Evolutionary conservation across 345 rosid genomes (phyloP).

Genomic region (Rhizophora apiculata): DNA sequence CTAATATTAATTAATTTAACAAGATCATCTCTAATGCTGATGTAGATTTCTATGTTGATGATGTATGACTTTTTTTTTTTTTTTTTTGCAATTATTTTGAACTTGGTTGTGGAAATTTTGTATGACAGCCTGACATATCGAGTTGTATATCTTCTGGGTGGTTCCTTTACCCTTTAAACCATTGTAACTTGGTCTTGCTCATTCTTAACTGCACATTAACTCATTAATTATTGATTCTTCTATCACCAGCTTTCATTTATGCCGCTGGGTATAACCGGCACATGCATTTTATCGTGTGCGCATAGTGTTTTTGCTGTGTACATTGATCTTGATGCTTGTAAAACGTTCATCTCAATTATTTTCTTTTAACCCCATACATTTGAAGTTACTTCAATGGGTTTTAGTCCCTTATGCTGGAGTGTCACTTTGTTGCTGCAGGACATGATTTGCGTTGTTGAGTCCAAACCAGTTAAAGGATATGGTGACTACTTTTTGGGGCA

Average conservation of each 20-base stretch:
- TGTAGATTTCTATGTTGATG: slow-evolving; percentile 80
- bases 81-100: not conserved
- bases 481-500: slow-evolving; percentile 95
- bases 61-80: slow-evolving; percentile 39
- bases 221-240: too few relatives aligned
- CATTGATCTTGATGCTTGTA: too few relatives aligned
- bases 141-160: too few relatives aligned
- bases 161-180: not conserved
- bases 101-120: not conserved
- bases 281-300: too few relatives aligned
- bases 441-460: slow-evolving; percentile 75
- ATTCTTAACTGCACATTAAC: too few relatives aligned
- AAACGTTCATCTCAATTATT: not conserved
- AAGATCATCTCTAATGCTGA: slow-evolving; percentile 86
- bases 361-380: not conserved
- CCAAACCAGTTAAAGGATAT: slow-evolving; percentile 64
- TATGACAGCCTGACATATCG: not conserved
- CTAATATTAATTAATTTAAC: too few relatives aligned
- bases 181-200: not conserved
- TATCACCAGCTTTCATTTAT: too few relatives aligned
- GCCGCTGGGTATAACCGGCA: too few relatives aligned
- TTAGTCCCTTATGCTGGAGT: not conserved
- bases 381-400: too few relatives aligned
- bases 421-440: slow-evolving; percentile 48
- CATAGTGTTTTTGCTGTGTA: too few relatives aligned